Percentiles rank a stretch among this genome's conserved stretches.
Conservation (phyloP, 176 grass and related monocot genomes). For the Miscanthus lutarioriparius region DNA sequence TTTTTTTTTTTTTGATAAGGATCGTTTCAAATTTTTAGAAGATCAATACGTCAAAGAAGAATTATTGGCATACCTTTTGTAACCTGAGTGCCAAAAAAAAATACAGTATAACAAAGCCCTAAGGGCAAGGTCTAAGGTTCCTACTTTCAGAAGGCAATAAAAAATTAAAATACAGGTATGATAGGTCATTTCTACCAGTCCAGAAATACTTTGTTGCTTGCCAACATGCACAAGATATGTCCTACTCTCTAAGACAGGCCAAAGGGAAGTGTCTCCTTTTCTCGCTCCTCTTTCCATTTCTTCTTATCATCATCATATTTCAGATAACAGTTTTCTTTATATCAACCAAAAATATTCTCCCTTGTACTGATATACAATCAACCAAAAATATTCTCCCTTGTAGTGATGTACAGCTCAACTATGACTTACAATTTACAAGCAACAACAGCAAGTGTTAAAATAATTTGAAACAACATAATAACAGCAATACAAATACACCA, state of each 20-base stretch:
- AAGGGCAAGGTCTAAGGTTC: not conserved
- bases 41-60: not conserved
- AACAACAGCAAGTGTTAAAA: not conserved
- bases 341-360: not conserved
- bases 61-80: constrained; percentile 1
- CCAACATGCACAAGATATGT: constrained; percentile 12
- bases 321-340: not conserved
- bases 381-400: not conserved
- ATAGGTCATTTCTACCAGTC: constrained; percentile 1
- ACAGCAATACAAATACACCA: constrained; percentile 14
- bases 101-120: not conserved
- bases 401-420: not conserved
- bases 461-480: not conserved
- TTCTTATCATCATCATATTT: not conserved
- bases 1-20: no score
- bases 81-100: not conserved
- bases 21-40: not conserved
- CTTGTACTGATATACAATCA: not conserved
- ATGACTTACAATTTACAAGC: not conserved
- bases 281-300: not conserved
- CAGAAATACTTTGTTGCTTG: not conserved
- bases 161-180: constrained; percentile 2
- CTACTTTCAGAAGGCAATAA: not conserved
- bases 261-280: not conserved
- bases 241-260: not conserved